Base-by-base conservation (phyloP, 2,329 filamentous ascomycete genomes). In the Exophiala viscosa region DNA sequence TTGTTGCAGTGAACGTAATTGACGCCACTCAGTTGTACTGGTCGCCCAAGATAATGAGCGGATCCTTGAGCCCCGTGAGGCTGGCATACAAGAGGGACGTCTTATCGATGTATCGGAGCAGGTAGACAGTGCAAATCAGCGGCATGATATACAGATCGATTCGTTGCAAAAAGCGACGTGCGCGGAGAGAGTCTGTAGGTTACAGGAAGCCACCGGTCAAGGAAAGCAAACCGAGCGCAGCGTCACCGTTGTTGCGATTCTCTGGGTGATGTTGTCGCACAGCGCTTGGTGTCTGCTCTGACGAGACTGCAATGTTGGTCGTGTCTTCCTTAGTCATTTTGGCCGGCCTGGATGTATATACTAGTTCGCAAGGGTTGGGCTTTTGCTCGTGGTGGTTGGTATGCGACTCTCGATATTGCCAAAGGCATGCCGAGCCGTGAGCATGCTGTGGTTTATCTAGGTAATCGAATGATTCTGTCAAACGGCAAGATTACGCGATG, bases 121-220 rank as follows among this genome's bases (percentile, higher is more conserved):
- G 62, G 44, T 66, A 67, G 31, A 67, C 64, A 20, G 66, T 52
- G 57, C 64, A 68, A 34, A 69, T 64, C 1, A 64, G 52, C 9
- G 66, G 66, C 39, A 90, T 70, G 2, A 90, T 78, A 28, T 85
- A 79, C 55, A 74, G 77, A 68, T 90, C 85, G 59, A 90, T 87
- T 72, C 83, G 72, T 45, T 69, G 76, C 56, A 81, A 82, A 45
- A 90, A 74, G 31, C 84, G 73, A 23, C 43, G 43, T 28, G 31
- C 14, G 6, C 43, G 43, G 7, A n/a, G 20, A 13, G 43, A 28
- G 31, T 45, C 43, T 11, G 33, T 31, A 14, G 43, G 43, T 34
- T 45, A 28, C 31, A 32, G 20, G 14, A 45, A 28, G 9, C 20
- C 20, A n/a, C 43, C 43, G 14, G 23, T 45, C 3, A 14, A 32